Percentiles rank a stretch among this genome's conserved stretches.
These are phyloP conservation scores for Megacollybia marginata DNA, from an alignment of 768 basidiomycete genomes.

Conservation along the genomic window DNA sequence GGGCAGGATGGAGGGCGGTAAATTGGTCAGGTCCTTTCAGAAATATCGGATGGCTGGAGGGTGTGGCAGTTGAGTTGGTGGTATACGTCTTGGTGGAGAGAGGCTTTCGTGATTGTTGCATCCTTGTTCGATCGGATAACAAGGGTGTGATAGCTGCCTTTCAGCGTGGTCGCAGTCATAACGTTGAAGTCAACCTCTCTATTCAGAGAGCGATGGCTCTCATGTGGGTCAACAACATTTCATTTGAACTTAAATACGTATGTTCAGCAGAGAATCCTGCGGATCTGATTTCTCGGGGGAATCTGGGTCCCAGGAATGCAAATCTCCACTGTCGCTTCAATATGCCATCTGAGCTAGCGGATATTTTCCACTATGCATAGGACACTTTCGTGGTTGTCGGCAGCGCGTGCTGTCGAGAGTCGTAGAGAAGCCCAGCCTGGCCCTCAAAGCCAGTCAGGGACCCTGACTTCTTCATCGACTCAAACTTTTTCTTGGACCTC, in stretches of 20 bases:
- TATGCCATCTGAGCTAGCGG: too few species aligned
- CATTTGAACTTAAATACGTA: conserved; percentile 14
- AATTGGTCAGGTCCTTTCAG: background rate
- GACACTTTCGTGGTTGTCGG: too few species aligned
- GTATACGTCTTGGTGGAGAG: background rate
- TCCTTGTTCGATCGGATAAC: conserved; percentile 3
- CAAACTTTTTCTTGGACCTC: too few species aligned
- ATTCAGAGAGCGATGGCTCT: conserved; percentile 2
- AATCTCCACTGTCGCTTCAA: too few species aligned
- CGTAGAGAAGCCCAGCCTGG: too few species aligned
- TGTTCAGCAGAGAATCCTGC: conserved; percentile 20
- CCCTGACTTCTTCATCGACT: too few species aligned
- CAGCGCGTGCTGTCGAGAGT: too few species aligned
- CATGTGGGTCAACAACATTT: conserved; percentile 11
- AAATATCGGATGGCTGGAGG: background rate
- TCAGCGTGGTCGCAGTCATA: background rate
- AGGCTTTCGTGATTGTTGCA: background rate
- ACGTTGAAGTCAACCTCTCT: background rate
- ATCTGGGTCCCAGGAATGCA: background rate
- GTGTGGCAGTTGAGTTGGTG: background rate
- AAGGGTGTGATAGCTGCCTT: conserved; percentile 3
- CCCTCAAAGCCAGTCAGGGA: too few species aligned
- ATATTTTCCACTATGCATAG: too few species aligned
- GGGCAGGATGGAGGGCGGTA: background rate
- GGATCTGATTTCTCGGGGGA: conserved; percentile 20